Evolutionary conservation across 2,329 filamentous ascomycete species (phyloP), one percentile per base, ranked within the genome.

Genomic region (Xylariales sp.): DNA sequence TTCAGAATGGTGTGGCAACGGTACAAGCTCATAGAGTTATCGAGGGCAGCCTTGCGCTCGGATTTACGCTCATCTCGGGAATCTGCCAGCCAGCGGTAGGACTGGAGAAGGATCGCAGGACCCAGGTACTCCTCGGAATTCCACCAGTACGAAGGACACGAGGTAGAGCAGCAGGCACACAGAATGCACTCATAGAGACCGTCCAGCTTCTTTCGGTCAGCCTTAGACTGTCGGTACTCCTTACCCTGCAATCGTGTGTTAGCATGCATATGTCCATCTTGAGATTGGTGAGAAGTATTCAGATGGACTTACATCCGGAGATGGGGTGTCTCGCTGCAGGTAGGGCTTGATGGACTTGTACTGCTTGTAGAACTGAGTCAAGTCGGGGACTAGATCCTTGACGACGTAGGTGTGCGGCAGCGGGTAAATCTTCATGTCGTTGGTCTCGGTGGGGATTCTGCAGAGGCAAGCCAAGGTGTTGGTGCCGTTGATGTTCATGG

Each of bases 131-230:
- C 90, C 70, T 97, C 90, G 53, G 85, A 83, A 76, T 98, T 98
- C 93, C 93, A 98, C 93, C 93, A 98, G 78, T 98, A 98, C 14
- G 89, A 96, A n/a, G 93, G 93, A 77, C 93, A 98, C 32, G 91
- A 95, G 16, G 93, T 98, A 51, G 87, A 93, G 82, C 93, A 98
- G 83, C 93, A 98, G 54, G 91, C 91, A 76, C 93, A 98, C 42
- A 98, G 84, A 67, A 98, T 97, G 72, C 93, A 98, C 72, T 98
- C 93, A 74, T 98, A 97, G 20, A 97, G 81, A 49, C 93, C 93
- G 62, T 97, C 93, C 40, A 98, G 83, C 83, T 95, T 98, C 71
- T 82, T 87, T 60, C 93, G 89, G 53, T 98, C 91, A 53, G 80
- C 89, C 66, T 88, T 91, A 55, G 75, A 86, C 70, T 97, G 93